Conservation (phyloP, 352 stramenopile species). For the Phytophthora agathidicida region DNA sequence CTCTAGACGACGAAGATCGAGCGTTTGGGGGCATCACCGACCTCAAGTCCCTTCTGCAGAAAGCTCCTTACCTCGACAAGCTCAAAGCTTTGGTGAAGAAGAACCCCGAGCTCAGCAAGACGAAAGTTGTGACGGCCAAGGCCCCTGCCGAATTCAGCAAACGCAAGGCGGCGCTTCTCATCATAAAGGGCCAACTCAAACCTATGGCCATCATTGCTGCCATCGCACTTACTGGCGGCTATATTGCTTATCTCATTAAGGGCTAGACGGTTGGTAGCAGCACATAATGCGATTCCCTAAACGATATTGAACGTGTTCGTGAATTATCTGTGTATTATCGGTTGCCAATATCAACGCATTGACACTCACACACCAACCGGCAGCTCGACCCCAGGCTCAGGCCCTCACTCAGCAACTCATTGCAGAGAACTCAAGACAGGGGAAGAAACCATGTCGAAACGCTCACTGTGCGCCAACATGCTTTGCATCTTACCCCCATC, state of each 20-base stretch:
- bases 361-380: too few species aligned
- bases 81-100: conserved; percentile 8
- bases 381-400: too few species aligned
- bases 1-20: conserved; percentile 20
- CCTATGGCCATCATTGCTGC: conserved; percentile 16
- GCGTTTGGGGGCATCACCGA: neutral
- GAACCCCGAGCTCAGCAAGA: neutral
- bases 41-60: conserved; percentile 6
- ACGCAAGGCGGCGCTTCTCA: neutral
- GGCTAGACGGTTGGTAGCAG: neutral
- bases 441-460: too few species aligned
- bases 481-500: too few species aligned
- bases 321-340: too few species aligned
- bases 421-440: too few species aligned
- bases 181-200: conserved; percentile 18
- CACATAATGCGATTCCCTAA: too few species aligned
- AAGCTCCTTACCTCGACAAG: neutral
- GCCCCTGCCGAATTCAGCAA: neutral
- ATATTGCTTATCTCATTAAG: conserved; percentile 23
- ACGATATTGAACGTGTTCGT: too few species aligned
- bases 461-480: too few species aligned
- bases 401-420: too few species aligned
- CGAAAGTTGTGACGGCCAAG: conserved; percentile 4
- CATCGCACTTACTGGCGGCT: conserved; percentile 14
- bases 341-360: too few species aligned